Base-by-base conservation (phyloP, 2,329 filamentous ascomycete species). In the Monascus ruber region DNA sequence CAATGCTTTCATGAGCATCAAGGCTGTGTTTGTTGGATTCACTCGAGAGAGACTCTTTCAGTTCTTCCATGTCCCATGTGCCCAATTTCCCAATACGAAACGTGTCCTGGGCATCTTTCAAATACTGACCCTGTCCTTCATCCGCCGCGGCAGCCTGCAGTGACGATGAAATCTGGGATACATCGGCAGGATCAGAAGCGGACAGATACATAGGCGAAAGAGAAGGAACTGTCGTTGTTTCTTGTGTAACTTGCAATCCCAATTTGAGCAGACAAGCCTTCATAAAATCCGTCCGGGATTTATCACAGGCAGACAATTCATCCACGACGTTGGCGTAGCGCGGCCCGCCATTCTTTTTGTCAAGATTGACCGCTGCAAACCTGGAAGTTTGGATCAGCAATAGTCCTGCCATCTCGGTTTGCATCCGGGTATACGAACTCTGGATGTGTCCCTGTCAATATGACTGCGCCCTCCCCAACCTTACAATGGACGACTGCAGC, bases 391-490 rank as follows among this genome's bases (percentile, higher is more conserved):
- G 56, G 37, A 41, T 46, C 36, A 43, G 48, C 45, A 39, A 49
- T 32, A 47, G 50, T 17, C 37, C 33, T 39, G 42, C 40, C 31
- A 34, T 44, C 28, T 33, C 36, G 33, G 26, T 17, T 35, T 37
- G 31, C 11, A 28, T 24, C 7, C 37, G 5, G 4, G 9, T 36
- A 40, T 32, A 65, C 75, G 58, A 69, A 93, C 85, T 98, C 91
- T 37, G 89, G 89, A 70, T 98, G 91, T 31, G 87, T 85, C 0
- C 88, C 87, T 1, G 84, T 93, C 11, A 98, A 63, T 5, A 96
- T 64, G 1, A 77, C 85, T 31, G 76, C 76, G 1, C 91, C 91
- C 34, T 86, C 76, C 1, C 87, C 88, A 34, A 94, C 73, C 45
- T 80, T 83, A 53, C 87, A 84, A 54, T 86, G 85, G 0, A 98